A percentile compares a stretch with the other conserved stretches of the same genome.
phyloP scores from a whole-genome alignment of 148 eudicot genomes.

The Fallopia convolvulus region DNA sequence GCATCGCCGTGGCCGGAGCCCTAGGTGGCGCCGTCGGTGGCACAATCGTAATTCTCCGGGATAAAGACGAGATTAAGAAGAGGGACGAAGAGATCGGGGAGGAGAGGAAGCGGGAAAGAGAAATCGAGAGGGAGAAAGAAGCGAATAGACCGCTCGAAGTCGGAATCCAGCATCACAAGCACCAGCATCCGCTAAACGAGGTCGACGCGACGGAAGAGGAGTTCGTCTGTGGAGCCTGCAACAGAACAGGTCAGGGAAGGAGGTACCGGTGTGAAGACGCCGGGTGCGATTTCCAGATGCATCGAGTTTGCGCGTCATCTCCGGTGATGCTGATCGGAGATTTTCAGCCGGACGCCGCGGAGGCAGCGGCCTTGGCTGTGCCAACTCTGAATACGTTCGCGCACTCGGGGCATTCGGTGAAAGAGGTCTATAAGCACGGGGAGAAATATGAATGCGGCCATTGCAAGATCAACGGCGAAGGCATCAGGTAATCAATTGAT shows the following conservation, averaged over 20 bases:
- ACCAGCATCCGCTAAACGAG: slow-evolving; percentile 8
- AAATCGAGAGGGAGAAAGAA: background rate
- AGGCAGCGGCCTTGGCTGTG: background rate
- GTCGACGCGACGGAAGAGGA: background rate
- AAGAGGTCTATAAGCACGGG: slow-evolving; percentile 14
- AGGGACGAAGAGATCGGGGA: slow-evolving; percentile 9
- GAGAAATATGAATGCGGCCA: slow-evolving; percentile 16
- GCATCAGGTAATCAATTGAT: slow-evolving; percentile 14
- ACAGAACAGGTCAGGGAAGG: background rate
- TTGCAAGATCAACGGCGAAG: slow-evolving; percentile 21
- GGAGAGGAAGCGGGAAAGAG: slow-evolving; percentile 14
- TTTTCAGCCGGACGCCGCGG: slow-evolving; percentile 15
- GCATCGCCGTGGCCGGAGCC: slow-evolving; percentile 3
- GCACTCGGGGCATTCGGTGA: slow-evolving; percentile 17
- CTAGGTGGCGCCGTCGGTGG: slow-evolving; percentile 7
- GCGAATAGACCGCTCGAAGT: slow-evolving; percentile 4
- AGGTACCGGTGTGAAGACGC: background rate
- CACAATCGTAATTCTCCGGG: background rate
- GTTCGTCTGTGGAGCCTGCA: slow-evolving; percentile 5
- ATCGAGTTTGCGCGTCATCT: slow-evolving; percentile 13
- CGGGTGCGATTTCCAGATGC: slow-evolving; percentile 20
- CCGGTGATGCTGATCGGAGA: slow-evolving; percentile 17
- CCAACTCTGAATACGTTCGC: slow-evolving; percentile 14
- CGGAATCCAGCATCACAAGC: slow-evolving; percentile 13
- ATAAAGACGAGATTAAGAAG: slow-evolving; percentile 14